Evolutionary conservation across 257 asterid genomes (phyloP).

Genomic region (Eucommia ulmoides): DNA sequence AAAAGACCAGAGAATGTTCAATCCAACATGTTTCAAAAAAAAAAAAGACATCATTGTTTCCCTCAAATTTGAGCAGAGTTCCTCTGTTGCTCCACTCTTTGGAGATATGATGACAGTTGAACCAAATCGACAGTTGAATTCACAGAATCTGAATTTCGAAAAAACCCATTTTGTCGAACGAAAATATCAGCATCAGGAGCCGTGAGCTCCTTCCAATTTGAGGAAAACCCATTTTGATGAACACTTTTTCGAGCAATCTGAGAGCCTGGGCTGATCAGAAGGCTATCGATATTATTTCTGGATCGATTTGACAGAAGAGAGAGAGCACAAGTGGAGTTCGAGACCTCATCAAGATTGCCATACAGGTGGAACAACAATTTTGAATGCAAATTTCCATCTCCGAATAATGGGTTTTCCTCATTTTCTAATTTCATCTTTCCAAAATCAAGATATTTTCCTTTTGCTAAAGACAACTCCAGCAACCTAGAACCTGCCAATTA

Average conservation of each 20-base stretch:
- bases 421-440: conserved; percentile 13
- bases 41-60: conserved; percentile 21
- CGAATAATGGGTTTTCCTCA: conserved; percentile 11
- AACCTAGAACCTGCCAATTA: conserved; percentile 36
- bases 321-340: conserved; percentile 43
- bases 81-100: conserved; percentile 48
- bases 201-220: conserved; percentile 6
- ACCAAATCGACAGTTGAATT: conserved; percentile 29
- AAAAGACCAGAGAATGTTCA: not conserved
- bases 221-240: not conserved
- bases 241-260: conserved; percentile 8
- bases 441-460: conserved; percentile 8
- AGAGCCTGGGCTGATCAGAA: conserved; percentile 8
- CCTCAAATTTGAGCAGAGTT: conserved; percentile 25
- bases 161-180: conserved; percentile 6
- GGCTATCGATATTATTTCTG: conserved; percentile 10
- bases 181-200: too few relatives aligned
- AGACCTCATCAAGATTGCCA: conserved; percentile 10
- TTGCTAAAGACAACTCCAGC: conserved; percentile 19
- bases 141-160: conserved; percentile 7
- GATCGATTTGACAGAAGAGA: conserved; percentile 75
- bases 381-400: conserved; percentile 8
- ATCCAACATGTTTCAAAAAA: conserved; percentile 4
- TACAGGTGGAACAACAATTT: conserved; percentile 11
- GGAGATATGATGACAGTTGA: conserved; percentile 48